Evolutionary conservation across 768 basidiomycete species (phyloP).

Genomic region (Mycena latifolia): DNA sequence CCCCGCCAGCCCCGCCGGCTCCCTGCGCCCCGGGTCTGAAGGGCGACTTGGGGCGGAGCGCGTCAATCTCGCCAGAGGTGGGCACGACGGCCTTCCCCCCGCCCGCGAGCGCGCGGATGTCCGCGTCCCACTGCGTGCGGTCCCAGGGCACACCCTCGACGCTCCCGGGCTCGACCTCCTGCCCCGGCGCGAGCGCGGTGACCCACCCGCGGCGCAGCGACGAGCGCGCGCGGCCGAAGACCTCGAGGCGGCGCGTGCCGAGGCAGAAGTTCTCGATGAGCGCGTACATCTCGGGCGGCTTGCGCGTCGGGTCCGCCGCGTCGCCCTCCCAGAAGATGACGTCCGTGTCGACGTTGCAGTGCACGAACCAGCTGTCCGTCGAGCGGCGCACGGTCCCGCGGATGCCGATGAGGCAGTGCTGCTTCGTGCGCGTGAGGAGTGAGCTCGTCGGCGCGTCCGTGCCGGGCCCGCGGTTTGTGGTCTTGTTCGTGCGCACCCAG

Average conservation of each 20-base stretch:
- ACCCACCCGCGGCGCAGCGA: constrained; percentile 92
- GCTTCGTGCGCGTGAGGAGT: constrained; percentile 89
- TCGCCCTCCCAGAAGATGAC: constrained; percentile 98
- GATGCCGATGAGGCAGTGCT: constrained; percentile 98
- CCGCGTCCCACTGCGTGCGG: constrained; percentile 73
- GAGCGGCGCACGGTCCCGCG: constrained; percentile 95
- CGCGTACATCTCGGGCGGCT: constrained; percentile 96
- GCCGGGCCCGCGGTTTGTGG: constrained; percentile 78
- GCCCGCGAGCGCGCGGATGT: constrained; percentile 66
- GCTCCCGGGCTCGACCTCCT: constrained; percentile 49
- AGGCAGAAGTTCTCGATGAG: constrained; percentile 98
- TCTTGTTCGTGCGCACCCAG: constrained; percentile 94
- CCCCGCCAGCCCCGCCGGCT: constrained; percentile 35
- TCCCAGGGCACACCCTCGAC: constrained; percentile 66
- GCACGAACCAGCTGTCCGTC: constrained; percentile 96
- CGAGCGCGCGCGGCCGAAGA: constrained; percentile 81
- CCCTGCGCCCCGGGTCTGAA: constrained; percentile 52
- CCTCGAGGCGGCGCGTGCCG: constrained; percentile 89
- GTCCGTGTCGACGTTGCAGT: constrained; percentile 99
- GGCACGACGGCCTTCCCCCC: constrained; percentile 76
- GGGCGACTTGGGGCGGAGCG: constrained; percentile 88
- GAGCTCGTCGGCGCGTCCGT: constrained; percentile 90
- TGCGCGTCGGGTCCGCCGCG: constrained; percentile 80
- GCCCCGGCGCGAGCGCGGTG: constrained; percentile 78
- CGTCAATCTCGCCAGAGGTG: constrained; percentile 79